Evolutionary conservation across 768 basidiomycete species (phyloP), one percentile per base, ranked within the genome.

Genomic region (Tulasnella sp.): DNA sequence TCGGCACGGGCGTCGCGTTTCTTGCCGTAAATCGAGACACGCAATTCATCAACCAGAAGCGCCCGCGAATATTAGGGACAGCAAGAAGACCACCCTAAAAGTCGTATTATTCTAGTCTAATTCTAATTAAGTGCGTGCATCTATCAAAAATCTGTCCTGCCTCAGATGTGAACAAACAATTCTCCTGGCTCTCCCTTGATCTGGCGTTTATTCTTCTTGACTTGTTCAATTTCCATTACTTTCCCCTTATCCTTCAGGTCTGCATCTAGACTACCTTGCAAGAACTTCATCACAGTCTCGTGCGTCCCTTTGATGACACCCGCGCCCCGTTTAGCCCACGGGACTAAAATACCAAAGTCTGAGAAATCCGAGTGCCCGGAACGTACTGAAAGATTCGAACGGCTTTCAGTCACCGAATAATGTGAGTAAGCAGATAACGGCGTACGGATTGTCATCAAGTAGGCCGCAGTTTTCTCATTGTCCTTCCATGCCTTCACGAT

Each of bases 401-500:
- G 69, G 61, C 35, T 18, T 73, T 57, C 23, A 55, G 39, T 72
- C 13, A 26, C 26, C 37, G 61, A 0, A 26, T 67, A 46, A 70
- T 20, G 51, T 18, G 79, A 79, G 32, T 67, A 29, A 26, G 55
- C 23, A 35, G 40, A 5, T n/a, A 13, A 40, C 32, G 23, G 79
- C 70, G 40, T 70, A 80, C 79, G 57, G 10, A 80, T 80, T 20
- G 79, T 80, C 79, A 80, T 74, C 37, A 80, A 61, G 37, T 69
- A 70, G 18, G 79, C 78, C 20, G 70, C 23, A 0, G 55, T 51
- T 37, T 69, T 72, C 32, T 26, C 79, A n/a, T 57, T 72, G 13
- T 11, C 40, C 35, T 74, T 80, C 91, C 92, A 93, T 15, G 83
- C 83, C 48, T 84, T 84, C 10, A 91, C 85, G 35, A 93, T 83